Base-by-base conservation (phyloP, 371 early-diverging fungal species). In the Actinomortierella ambigua region DNA sequence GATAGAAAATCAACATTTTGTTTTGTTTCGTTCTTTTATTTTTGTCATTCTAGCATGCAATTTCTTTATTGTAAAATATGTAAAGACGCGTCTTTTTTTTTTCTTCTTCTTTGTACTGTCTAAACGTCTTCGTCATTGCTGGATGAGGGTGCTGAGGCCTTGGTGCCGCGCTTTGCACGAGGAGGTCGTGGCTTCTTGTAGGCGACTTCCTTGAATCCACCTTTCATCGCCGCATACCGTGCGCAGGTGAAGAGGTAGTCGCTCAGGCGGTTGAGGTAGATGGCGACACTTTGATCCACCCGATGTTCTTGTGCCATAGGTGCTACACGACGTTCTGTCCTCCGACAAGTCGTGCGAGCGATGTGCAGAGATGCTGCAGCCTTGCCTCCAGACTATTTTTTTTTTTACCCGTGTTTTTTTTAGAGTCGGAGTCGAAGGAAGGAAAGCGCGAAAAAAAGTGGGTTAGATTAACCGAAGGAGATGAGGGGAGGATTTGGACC, bases 211-310 rank as follows among this genome's bases (percentile, higher is more conserved):
- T 56, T 50, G 59, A 85, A 84, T 18, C 88, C 88, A 20, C 85
- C 86, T 44, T 82, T 76, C 79, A 83, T 85, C 0, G 93, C 91
- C 2, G 87, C 84, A 75, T 82, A 92, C 23, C 95, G 80, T 1
- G 93, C 95, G n/a, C 93, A 91, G 13, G 85, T 89, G 68, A 95
- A 96, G 46, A 96, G 66, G 59, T 85, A 95, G 69, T 96, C 96
- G 63, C 93, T 92, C 63, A 95, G 79, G 52, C 94, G 86, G 75
- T 93, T 92, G 29, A 93, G 57, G 66, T 86, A 93, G 43, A 85
- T 79, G 7, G 70, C 87, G 11, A 82, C 83, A 41, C 84, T 83
- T 42, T 68, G 80, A 65, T 89, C 90, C 39, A 88, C 89, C 6
- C 78, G 46, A 39, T 80, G 79, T 0, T 82, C 87, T 29, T 81